Base-by-base conservation (phyloP, 495 filamentous ascomycete genomes). In the Neurospora terricola region DNA sequence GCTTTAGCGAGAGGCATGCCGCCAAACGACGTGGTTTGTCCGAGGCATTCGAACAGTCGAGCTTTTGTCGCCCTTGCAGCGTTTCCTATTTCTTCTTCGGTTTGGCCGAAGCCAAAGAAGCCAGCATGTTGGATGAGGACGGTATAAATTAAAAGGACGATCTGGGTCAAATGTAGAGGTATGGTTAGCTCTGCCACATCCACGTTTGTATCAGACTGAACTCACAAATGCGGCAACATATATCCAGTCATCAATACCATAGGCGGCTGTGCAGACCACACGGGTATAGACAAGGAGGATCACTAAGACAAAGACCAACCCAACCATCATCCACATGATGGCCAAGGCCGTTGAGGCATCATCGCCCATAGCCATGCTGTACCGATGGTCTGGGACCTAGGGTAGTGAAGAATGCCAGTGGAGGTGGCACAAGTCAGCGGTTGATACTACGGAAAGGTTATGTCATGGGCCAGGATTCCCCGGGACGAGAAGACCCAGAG, bases 221-320 rank as follows among this genome's bases (percentile, higher is more conserved):
- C 54, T 62, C 54, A 62, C 54, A 27, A 75, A 75, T 11, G 76
- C 74, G 5, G 73, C 69, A 40, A 75, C 36, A 70, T 82, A 82
- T 73, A 82, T 77, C 70, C 80, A 76, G 72, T 82, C 80, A 70
- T 82, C 80, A 5, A 75, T 70, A 73, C 80, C 80, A 70, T 80
- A 74, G 23, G 79, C 78, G 14, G 75, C 76, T 8, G 80, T 43
- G 73, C 75, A 78, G 36, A 78, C 75, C 69, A 80, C 71, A 21
- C 80, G 79, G 5, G 79, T 81, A 54, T 82, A 82, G n/a, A 82
- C 59, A 11, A 79, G 75, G 42, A 82, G 78, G n/a, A 75, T 8
- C 27, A 74, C 59, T 6, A 77, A 69, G 14, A 75, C 18, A 45
- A 75, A 74, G 5, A 75, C 74, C 21, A 76, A 38, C 18, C 30